These are phyloP conservation scores for Tausonia pullulans DNA, from an alignment of 1,284 basidiomycete species.

Conservation along the genomic window DNA sequence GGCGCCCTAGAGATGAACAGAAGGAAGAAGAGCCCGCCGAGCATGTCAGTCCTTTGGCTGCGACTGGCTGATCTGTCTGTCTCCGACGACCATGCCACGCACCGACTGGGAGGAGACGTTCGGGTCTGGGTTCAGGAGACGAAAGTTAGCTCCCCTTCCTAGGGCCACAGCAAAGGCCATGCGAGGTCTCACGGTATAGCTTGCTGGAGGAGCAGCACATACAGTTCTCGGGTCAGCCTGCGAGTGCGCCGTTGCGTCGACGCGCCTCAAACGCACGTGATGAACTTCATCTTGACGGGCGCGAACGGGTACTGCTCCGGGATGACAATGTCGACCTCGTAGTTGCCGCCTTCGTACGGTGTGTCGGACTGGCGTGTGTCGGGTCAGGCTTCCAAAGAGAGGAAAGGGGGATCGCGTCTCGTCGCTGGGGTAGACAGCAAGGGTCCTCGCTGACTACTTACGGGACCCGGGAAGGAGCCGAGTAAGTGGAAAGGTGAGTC, in stretches of 20 bases:
- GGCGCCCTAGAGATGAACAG: slow-evolving; percentile 28
- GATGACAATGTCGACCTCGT: slow-evolving; percentile 91
- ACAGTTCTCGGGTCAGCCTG: neutral
- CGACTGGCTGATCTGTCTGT: too few species aligned
- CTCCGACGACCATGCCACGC: neutral
- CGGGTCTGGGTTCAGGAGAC: slow-evolving; percentile 39
- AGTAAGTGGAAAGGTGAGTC: slow-evolving; percentile 77
- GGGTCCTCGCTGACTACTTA: slow-evolving; percentile 31
- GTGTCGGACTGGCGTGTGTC: slow-evolving; percentile 45
- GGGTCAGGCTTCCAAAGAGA: neutral
- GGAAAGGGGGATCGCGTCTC: too few species aligned
- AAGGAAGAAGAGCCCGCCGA: neutral
- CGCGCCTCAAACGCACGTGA: slow-evolving; percentile 43
- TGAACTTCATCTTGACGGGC: slow-evolving; percentile 97
- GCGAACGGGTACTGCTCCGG: slow-evolving; percentile 93
- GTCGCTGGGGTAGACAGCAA: slow-evolving; percentile 21
- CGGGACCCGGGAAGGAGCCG: slow-evolving; percentile 82
- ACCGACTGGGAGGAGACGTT: slow-evolving; percentile 88
- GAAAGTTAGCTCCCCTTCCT: too few species aligned
- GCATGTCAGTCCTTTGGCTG: too few species aligned
- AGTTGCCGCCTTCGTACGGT: slow-evolving; percentile 85
- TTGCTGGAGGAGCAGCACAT: slow-evolving; percentile 38
- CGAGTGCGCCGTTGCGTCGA: too few species aligned
- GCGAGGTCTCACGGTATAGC: slow-evolving; percentile 60
- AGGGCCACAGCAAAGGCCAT: neutral